Conservation (phyloP, 768 basidiomycete species). For the Lentinus brumalis region DNA sequence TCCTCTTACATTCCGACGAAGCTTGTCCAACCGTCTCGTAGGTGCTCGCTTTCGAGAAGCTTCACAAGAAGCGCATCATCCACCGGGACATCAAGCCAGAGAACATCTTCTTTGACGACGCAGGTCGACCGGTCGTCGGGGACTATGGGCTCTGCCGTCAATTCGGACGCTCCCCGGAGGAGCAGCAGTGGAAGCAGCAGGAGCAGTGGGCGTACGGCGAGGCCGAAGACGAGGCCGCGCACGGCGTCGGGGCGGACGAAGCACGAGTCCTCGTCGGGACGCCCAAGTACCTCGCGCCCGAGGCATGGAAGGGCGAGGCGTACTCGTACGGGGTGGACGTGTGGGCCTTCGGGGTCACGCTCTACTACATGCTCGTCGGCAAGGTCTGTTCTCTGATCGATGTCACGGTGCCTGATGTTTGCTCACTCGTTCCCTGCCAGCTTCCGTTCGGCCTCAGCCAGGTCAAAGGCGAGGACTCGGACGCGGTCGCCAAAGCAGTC, state of each 20-base stretch:
- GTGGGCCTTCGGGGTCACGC: slow-evolving; percentile 47
- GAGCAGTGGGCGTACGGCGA: background rate
- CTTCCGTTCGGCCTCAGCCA: slow-evolving; percentile 5
- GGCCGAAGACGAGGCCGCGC: background rate
- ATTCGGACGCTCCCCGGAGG: slow-evolving; percentile 22
- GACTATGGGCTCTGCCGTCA: slow-evolving; percentile 24
- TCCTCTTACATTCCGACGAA: background rate
- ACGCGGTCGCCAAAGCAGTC: background rate
- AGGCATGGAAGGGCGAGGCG: slow-evolving; percentile 37
- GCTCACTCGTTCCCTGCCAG: background rate
- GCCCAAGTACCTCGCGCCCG: slow-evolving; percentile 48
- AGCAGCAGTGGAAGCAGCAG: background rate
- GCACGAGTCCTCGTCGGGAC: slow-evolving; percentile 31
- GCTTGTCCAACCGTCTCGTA: background rate
- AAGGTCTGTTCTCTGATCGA: background rate
- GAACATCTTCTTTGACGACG: slow-evolving; percentile 23
- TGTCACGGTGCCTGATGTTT: background rate
- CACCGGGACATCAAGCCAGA: slow-evolving; percentile 33
- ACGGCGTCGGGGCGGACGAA: background rate
- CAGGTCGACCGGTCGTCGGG: slow-evolving; percentile 21
- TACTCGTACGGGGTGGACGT: slow-evolving; percentile 47
- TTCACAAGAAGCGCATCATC: slow-evolving; percentile 24
- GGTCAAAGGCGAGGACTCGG: background rate
- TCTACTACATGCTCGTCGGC: slow-evolving; percentile 24
- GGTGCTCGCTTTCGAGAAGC: slow-evolving; percentile 18